phyloP scores from a whole-genome alignment of 148 eudicot species.

The Rhododendron mucronatum region DNA sequence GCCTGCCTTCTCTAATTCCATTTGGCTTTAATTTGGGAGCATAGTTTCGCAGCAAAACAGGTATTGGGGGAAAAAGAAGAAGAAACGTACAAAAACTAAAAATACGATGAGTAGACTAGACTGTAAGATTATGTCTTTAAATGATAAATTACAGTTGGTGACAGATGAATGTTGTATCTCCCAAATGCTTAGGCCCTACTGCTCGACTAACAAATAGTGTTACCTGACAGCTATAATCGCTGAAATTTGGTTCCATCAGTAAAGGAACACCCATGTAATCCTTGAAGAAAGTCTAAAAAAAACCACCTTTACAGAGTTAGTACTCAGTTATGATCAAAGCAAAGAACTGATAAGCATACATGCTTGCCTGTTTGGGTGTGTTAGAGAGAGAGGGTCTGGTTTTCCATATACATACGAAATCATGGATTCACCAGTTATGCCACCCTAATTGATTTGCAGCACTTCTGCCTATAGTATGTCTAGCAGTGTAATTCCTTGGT shows the following conservation, averaged over 20 bases:
- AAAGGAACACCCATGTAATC: conserved; percentile 90
- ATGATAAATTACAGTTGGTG: background rate
- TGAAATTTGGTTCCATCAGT: conserved; percentile 90
- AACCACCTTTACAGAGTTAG: background rate
- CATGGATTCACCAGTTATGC: background rate
- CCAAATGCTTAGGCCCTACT: background rate
- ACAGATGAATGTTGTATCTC: background rate
- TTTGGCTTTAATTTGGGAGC: too few relatives aligned
- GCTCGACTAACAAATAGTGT: background rate
- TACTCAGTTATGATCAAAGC: background rate
- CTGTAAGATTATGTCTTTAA: background rate
- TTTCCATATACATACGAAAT: background rate
- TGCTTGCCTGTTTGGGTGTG: background rate
- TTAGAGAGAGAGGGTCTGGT: background rate
- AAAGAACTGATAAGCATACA: background rate
- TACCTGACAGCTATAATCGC: conserved; percentile 97
- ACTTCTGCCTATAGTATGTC: background rate
- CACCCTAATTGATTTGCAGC: too few relatives aligned
- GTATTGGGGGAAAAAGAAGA: background rate
- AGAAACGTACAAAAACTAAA: background rate
- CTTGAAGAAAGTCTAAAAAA: conserved; percentile 63
- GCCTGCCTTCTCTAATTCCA: too few relatives aligned
- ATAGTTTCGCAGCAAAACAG: too few relatives aligned
- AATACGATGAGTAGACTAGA: background rate
- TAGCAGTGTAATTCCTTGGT: background rate